Evolutionary conservation across 2,329 filamentous ascomycete genomes (phyloP).

Genomic region (Hypoxylon sp.): DNA sequence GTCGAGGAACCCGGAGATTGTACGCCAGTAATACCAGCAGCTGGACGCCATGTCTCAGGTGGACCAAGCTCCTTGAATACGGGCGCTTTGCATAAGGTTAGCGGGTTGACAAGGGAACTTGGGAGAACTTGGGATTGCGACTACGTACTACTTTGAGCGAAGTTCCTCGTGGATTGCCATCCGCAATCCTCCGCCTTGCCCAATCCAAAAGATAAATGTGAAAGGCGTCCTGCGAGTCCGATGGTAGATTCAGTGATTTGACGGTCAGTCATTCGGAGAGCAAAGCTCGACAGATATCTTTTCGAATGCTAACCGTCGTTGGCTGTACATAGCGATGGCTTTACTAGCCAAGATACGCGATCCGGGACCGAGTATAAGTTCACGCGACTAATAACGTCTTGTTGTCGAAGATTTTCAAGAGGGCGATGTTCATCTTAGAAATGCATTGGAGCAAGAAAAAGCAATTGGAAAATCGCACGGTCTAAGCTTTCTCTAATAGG

Average conservation of each 20-base stretch:
- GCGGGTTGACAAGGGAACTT: conserved; percentile 10
- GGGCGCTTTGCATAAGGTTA: conserved; percentile 49
- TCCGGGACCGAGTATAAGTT: conserved; percentile 1
- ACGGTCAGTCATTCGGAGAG: conserved; percentile 55
- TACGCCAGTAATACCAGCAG: conserved; percentile 26
- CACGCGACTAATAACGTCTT: conserved; percentile 4
- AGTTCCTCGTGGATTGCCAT: conserved; percentile 51
- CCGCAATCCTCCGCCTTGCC: conserved; percentile 51
- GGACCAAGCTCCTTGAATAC: conserved; percentile 49
- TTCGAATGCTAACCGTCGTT: conserved; percentile 41
- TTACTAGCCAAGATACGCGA: conserved; percentile 22
- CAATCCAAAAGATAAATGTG: conserved; percentile 47
- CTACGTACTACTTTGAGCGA: conserved; percentile 48
- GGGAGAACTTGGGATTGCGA: background rate
- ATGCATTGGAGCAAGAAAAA: conserved; percentile 5
- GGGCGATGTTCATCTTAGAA: conserved; percentile 5
- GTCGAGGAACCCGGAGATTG: conserved; percentile 21
- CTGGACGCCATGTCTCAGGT: conserved; percentile 48
- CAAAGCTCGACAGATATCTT: conserved; percentile 47
- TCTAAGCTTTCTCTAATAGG: conserved; percentile 15
- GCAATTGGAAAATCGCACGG: conserved; percentile 14
- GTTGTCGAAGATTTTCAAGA: conserved; percentile 2
- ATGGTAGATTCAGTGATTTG: conserved; percentile 51
- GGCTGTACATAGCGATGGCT: conserved; percentile 51
- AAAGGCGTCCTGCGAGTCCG: conserved; percentile 54